These are phyloP conservation scores for Xylaria scruposa DNA, from an alignment of 495 filamentous ascomycete genomes.

Conservation along the genomic window DNA sequence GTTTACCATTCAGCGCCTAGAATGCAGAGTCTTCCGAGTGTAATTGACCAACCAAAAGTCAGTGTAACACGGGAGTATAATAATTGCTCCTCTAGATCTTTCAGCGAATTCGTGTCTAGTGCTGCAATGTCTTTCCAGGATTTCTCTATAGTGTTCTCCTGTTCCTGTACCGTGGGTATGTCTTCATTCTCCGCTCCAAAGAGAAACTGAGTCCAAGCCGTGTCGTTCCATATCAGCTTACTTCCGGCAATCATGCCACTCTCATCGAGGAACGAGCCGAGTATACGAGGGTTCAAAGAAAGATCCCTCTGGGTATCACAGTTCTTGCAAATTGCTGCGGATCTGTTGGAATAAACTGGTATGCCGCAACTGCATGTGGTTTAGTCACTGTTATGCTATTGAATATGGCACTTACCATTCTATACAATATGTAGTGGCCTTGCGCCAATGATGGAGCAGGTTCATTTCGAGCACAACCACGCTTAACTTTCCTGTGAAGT, in stretches of 20 bases:
- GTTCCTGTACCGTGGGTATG: not conserved
- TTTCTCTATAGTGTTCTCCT: constrained; percentile 26
- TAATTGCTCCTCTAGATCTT: constrained; percentile 56
- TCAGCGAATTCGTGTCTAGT: constrained; percentile 45
- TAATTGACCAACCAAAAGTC: constrained; percentile 59
- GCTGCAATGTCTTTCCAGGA: constrained; percentile 46
- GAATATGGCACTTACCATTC: constrained; percentile 59
- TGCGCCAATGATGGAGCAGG: constrained; percentile 52
- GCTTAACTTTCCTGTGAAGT: constrained; percentile 66
- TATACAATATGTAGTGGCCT: constrained; percentile 58
- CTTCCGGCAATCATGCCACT: constrained; percentile 54
- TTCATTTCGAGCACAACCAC: constrained; percentile 62
- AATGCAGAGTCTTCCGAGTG: constrained; percentile 54
- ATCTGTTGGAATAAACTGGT: constrained; percentile 60
- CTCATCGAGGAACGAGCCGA: constrained; percentile 63
- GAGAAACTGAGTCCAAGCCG: constrained; percentile 62
- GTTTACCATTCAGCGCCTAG: constrained; percentile 54
- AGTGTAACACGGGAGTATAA: constrained; percentile 59
- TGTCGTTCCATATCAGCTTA: constrained; percentile 59
- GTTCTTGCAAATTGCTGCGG: constrained; percentile 55
- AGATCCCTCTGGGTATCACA: constrained; percentile 55
- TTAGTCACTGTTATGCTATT: constrained; percentile 11
- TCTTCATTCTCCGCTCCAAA: constrained; percentile 40
- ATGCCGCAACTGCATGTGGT: constrained; percentile 57
- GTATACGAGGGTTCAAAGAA: constrained; percentile 60